phyloP scores from a whole-genome alignment of 192 early-diverging fungal genomes.

The Ramicandelaber brevisporus region DNA sequence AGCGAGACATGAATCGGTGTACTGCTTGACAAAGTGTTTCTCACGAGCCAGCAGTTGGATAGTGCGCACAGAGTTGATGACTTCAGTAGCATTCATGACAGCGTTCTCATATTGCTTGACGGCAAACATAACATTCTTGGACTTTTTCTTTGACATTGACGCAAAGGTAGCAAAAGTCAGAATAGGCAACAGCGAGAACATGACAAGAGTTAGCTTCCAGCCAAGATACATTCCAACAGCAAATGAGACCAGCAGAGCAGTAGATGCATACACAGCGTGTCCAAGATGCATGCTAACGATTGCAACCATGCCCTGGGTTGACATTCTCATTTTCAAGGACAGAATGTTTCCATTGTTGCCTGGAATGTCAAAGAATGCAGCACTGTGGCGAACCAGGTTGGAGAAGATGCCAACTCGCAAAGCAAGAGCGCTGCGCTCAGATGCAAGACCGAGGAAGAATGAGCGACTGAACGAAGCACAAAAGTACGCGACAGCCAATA shows the following conservation, averaged over 20 bases:
- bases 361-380: slow-evolving; percentile 65
- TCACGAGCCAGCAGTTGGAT: slow-evolving; percentile 43
- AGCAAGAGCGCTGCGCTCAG: no score
- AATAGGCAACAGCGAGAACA: slow-evolving; percentile 39
- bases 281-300: slow-evolving; percentile 14
- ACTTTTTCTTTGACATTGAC: slow-evolving; percentile 21
- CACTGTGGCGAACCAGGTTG: slow-evolving; percentile 60
- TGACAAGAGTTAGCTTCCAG: slow-evolving; percentile 33
- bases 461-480: no score
- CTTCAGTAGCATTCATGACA: slow-evolving; percentile 51
- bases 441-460: no score
- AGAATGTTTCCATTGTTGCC: slow-evolving; percentile 55
- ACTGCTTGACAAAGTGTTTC: slow-evolving; percentile 13
- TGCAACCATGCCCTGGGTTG: slow-evolving; percentile 56
- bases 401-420: no score
- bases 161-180: slow-evolving; percentile 27
- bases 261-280: slow-evolving; percentile 7
- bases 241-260: slow-evolving; percentile 8
- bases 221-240: slow-evolving; percentile 21
- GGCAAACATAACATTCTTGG: no score
- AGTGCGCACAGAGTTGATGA: slow-evolving; percentile 60
- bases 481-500: no score
- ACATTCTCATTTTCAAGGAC: slow-evolving; percentile 50
- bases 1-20: slow-evolving; percentile 22
- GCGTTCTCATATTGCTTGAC: slow-evolving; percentile 44